These are phyloP conservation scores for Rubia peregrina DNA, from an alignment of 305 asterid species.

Conservation along the genomic window DNA sequence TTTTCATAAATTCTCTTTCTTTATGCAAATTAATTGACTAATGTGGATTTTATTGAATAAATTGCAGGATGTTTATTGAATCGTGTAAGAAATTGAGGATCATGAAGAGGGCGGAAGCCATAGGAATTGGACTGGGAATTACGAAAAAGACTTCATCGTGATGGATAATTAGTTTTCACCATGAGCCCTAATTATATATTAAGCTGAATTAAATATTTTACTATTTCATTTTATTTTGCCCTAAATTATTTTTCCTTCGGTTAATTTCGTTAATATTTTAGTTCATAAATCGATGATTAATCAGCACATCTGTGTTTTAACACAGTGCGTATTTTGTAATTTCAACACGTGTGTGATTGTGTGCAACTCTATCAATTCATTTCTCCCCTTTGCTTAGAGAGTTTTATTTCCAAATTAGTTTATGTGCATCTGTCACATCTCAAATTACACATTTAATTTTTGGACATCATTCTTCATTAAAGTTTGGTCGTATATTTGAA, in stretches of 20 bases:
- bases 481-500: too few species aligned
- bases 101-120: slow-evolving; percentile 62
- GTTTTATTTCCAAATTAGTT: too few species aligned
- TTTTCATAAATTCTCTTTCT: background rate
- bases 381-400: too few species aligned
- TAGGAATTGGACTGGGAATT: slow-evolving; percentile 34
- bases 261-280: background rate
- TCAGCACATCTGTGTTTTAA: background rate
- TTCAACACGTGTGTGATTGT: background rate
- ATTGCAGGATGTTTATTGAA: slow-evolving; percentile 63
- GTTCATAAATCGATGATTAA: background rate
- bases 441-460: too few species aligned
- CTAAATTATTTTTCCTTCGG: background rate
- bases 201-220: background rate
- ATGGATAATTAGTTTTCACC: slow-evolving; percentile 18
- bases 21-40: background rate
- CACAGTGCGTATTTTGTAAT: background rate
- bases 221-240: background rate
- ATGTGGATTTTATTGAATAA: background rate
- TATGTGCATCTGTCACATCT: too few species aligned
- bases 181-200: background rate
- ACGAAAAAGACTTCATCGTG: slow-evolving; percentile 29
- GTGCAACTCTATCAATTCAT: too few species aligned
- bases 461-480: too few species aligned
- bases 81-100: slow-evolving; percentile 70